Base-by-base conservation (phyloP, 1,139 yeast species). In the Lodderomyces oxycetoniae region DNA sequence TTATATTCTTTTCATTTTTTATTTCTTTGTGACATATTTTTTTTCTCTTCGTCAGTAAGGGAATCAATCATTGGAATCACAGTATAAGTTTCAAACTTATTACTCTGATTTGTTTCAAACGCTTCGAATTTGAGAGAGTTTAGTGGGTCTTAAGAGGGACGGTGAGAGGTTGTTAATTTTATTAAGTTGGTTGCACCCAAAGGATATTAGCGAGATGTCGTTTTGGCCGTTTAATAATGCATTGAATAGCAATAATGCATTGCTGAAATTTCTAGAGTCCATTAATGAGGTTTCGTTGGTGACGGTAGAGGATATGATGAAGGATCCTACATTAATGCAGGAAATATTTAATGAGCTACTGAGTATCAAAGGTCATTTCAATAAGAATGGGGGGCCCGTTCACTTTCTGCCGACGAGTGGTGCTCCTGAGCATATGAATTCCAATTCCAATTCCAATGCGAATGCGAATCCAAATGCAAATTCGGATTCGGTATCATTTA, bases 161-260 rank as follows among this genome's bases (percentile, higher is more conserved):
- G n/a, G n/a, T n/a, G n/a, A n/a, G n/a, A n/a, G n/a, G n/a, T n/a
- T n/a, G n/a, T n/a, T n/a, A n/a, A n/a, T n/a, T n/a, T n/a, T n/a
- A n/a, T n/a, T n/a, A n/a, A n/a, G n/a, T n/a, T n/a, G n/a, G n/a
- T n/a, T n/a, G n/a, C n/a, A n/a, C n/a, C n/a, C n/a, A n/a, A n/a
- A n/a, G n/a, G n/a, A n/a, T n/a, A n/a, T n/a, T n/a, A n/a, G n/a
- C 4, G 14, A 30, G 11, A 68, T 68, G 74, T 68, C 74, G 29
- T 68, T 68, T 44, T 68, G 74, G 74, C 74, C 74, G 29, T 68
- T 68, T 45, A 52, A 69, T 30, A 67, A 60, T 36, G 52, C 70
- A 14, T 53, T 63, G 44, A 61, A 56, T 47, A 61, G 46, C 49
- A 65, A 64, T 45, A 62, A 63, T 45, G 63, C 51, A 40, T 63